These are phyloP conservation scores for Epichloe scottii DNA, from an alignment of 2,329 filamentous ascomycete genomes.

Conservation along the genomic window DNA sequence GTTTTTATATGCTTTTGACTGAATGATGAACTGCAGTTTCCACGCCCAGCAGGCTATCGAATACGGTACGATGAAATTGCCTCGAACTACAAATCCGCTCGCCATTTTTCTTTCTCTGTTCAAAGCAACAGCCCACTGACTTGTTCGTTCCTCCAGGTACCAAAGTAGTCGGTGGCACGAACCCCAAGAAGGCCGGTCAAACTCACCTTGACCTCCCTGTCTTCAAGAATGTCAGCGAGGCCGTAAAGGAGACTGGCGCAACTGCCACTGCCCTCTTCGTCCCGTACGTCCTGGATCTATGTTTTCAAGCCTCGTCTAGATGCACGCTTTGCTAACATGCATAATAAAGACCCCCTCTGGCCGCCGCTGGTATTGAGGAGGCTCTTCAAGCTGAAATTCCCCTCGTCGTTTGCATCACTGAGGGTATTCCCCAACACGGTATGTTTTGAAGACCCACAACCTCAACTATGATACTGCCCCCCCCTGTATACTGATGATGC, in stretches of 20 bases:
- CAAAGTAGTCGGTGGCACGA: slow-evolving; percentile 94
- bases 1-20: slow-evolving; percentile 2
- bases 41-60: slow-evolving; percentile 96
- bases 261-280: slow-evolving; percentile 93
- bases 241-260: slow-evolving; percentile 80
- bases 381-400: slow-evolving; percentile 87
- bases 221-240: slow-evolving; percentile 80
- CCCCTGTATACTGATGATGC: slow-evolving; percentile 6
- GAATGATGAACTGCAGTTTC: slow-evolving; percentile 49
- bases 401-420: slow-evolving; percentile 92
- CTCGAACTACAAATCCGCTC: background rate
- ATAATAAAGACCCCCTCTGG: slow-evolving; percentile 67
- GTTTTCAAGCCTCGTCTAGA: slow-evolving; percentile 3
- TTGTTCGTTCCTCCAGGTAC: slow-evolving; percentile 48
- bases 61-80: slow-evolving; percentile 57
- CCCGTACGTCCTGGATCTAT: slow-evolving; percentile 47
- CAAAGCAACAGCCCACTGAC: slow-evolving; percentile 10
- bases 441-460: slow-evolving; percentile 21
- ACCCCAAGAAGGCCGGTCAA: slow-evolving; percentile 94
- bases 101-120: background rate
- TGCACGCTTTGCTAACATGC: slow-evolving; percentile 7
- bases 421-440: slow-evolving; percentile 97
- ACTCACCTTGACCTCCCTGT: slow-evolving; percentile 86
- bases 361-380: slow-evolving; percentile 92
- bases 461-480: background rate